Evolutionary conservation across 2,329 filamentous ascomycete species (phyloP).

Genomic region (Purpureocillium lavendulum): DNA sequence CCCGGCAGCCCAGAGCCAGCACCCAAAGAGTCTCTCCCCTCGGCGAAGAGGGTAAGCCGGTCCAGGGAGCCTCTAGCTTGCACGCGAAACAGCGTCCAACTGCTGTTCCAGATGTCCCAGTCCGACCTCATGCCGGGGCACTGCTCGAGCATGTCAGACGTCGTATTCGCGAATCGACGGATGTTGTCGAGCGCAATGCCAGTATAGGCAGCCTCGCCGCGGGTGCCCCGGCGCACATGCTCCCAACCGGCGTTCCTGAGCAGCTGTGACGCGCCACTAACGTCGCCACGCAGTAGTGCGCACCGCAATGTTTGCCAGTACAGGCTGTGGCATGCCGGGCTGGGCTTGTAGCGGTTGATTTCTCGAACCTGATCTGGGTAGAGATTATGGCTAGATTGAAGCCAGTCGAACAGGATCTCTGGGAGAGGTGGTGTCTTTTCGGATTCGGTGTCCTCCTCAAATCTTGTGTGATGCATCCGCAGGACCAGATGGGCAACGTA

Average conservation of each 20-base stretch:
- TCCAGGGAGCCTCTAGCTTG: conserved; percentile 61
- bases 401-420: conserved; percentile 75
- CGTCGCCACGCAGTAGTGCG: conserved; percentile 65
- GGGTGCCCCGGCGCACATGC: conserved; percentile 59
- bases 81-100: conserved; percentile 79
- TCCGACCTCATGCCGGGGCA: conserved; percentile 64
- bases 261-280: conserved; percentile 57
- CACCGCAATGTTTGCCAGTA: conserved; percentile 85
- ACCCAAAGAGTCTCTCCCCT: conserved; percentile 52
- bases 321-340: conserved; percentile 64
- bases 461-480: conserved; percentile 63
- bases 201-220: conserved; percentile 59
- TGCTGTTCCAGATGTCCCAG: conserved; percentile 75
- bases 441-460: conserved; percentile 26
- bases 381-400: conserved; percentile 65
- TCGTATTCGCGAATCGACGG: conserved; percentile 59
- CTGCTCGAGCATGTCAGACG: conserved; percentile 59
- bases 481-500: conserved; percentile 74
- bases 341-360: conserved; percentile 56
- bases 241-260: conserved; percentile 72
- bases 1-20: conserved; percentile 28
- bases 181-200: conserved; percentile 73
- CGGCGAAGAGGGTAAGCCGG: conserved; percentile 69
- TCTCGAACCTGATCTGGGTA: conserved; percentile 59
- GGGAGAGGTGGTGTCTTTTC: conserved; percentile 52